A percentile compares a stretch with the other conserved stretches of the same genome.
phyloP scores from a whole-genome alignment of 345 rosid genomes.

The Populus davidiana region DNA sequence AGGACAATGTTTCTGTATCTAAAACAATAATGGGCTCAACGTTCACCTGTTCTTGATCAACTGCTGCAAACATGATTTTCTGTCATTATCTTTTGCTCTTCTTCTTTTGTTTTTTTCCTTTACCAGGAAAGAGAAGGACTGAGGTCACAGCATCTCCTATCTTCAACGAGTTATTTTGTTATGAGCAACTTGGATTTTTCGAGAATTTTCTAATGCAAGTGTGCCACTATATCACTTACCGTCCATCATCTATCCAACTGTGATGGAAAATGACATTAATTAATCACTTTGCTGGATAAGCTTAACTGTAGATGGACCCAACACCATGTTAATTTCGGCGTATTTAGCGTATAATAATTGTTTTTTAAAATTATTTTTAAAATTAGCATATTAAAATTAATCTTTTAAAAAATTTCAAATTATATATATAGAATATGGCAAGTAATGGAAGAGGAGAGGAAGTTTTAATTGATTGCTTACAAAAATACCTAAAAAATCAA shows the following conservation, averaged over 20 bases:
- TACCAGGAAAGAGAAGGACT: not conserved
- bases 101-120: not conserved
- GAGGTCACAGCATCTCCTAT: not conserved
- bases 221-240: not conserved
- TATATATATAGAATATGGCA: too few relatives aligned
- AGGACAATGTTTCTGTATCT: too few relatives aligned
- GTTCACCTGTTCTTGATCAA: not conserved
- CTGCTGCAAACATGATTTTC: too few relatives aligned
- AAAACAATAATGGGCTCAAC: too few relatives aligned
- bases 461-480: too few relatives aligned
- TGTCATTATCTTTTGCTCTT: too few relatives aligned
- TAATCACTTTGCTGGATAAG: not conserved
- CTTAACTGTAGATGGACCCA: not conserved
- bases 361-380: too few relatives aligned
- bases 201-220: not conserved
- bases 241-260: not conserved
- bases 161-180: not conserved
- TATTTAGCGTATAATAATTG: too few relatives aligned
- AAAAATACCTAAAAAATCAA: too few relatives aligned
- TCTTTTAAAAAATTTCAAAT: too few relatives aligned
- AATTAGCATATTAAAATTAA: too few relatives aligned
- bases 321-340: not conserved
- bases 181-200: not conserved
- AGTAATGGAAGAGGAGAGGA: too few relatives aligned
- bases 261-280: slow-evolving; percentile 4